Base-by-base conservation (phyloP, 768 basidiomycete genomes). In the Tulasnella sp. region DNA sequence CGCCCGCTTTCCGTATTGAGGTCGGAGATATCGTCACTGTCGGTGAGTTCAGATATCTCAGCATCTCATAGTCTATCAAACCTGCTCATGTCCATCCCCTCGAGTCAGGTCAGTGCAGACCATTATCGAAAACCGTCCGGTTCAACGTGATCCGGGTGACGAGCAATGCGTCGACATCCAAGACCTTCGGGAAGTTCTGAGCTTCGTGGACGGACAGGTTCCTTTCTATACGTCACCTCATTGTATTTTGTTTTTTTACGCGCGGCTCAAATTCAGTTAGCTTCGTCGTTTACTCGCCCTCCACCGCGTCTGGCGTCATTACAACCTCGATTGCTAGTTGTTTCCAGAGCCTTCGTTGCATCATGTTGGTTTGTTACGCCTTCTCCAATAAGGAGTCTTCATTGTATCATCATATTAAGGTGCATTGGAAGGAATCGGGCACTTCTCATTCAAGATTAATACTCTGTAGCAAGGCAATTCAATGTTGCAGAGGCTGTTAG, bases 1-100 rank as follows among this genome's bases (percentile, higher is more conserved):
- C 95, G 24, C 96, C 96, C 41, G 94, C 94, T 56, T 99, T 99
- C 89, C 96, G 96, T 77, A 92, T 92, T 62, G 94, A 98, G 72
- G 58, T 84, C 54, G 96, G 96, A 27, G 96, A 98, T 72, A 76
- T 78, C 59, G 96, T 98, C 66, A 98, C 94, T 62, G 94, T 98
- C 65, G 93, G 92, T 88, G 67, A 66, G 87, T 84, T n/a, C 4
- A 42, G 34, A 15, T 62, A 21, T 60, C 43, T 11, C 27, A 9
- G 29, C 43, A 21, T 47, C 21, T 26, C 30, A 23, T n/a, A n/a
- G n/a, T n/a, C n/a, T n/a, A n/a, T n/a, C n/a, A n/a, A n/a, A n/a
- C n/a, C n/a, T n/a, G n/a, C 30, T 23, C 43, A 19, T 27, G 53
- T 60, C 67, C 50, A 64, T 13, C 26, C 44, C 27, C 30, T 61